phyloP scores from a whole-genome alignment of 129 eudicot genomes.

The Mikania micrantha region DNA sequence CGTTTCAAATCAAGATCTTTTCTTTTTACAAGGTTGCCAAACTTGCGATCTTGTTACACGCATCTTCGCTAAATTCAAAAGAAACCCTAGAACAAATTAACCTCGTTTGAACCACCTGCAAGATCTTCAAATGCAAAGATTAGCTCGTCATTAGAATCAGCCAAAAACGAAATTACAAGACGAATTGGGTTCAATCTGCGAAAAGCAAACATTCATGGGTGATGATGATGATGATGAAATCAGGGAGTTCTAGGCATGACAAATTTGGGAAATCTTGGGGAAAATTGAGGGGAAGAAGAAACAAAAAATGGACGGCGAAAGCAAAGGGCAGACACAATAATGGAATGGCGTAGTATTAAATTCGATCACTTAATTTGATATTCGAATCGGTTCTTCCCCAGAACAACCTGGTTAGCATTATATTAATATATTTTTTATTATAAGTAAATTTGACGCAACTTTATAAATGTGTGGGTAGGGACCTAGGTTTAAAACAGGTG shows the following conservation, averaged over 20 bases:
- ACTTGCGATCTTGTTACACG: conserved; percentile 73
- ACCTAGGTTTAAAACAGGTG: too few relatives aligned
- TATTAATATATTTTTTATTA: too few relatives aligned
- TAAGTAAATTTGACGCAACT: too few relatives aligned
- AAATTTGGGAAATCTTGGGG: conserved; percentile 10
- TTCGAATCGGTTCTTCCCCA: conserved; percentile 1
- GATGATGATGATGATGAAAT: neutral
- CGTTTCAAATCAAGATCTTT: conserved; percentile 41
- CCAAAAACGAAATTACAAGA: neutral
- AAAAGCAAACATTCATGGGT: neutral
- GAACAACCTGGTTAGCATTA: too few relatives aligned
- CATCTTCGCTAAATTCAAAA: conserved; percentile 42
- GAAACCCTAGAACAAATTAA: conserved; percentile 18
- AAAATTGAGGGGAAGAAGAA: too few relatives aligned
- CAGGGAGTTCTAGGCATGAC: neutral
- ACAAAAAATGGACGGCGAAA: conserved; percentile 4
- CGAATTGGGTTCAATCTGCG: neutral
- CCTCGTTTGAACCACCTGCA: neutral
- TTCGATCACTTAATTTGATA: conserved; percentile 7
- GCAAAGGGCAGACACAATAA: conserved; percentile 7
- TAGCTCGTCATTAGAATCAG: neutral
- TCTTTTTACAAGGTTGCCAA: conserved; percentile 98
- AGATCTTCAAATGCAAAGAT: too few relatives aligned
- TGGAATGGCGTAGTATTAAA: conserved; percentile 18
- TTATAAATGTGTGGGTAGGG: too few relatives aligned